phyloP scores from a whole-genome alignment of 768 basidiomycete species.

The Lentinus tigrinus region DNA sequence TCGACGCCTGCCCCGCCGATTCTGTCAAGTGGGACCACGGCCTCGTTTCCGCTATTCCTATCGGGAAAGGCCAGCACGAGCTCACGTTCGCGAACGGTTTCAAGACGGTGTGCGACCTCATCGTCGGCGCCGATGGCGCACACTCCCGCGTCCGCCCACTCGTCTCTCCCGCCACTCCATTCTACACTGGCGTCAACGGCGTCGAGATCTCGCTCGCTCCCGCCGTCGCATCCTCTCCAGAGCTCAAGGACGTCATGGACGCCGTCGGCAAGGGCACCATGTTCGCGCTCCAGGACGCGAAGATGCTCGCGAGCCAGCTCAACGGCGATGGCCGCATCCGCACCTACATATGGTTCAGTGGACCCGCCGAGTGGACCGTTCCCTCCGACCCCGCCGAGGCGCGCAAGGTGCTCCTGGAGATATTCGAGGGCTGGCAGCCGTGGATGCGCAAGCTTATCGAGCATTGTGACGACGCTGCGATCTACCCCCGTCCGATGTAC shows the following conservation, averaged over 20 bases:
- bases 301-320: constrained; percentile 31
- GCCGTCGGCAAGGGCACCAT: constrained; percentile 31
- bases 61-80: background rate
- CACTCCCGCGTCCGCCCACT: constrained; percentile 38
- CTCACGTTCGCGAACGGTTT: background rate
- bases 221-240: constrained; percentile 1
- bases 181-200: constrained; percentile 32
- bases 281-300: constrained; percentile 26
- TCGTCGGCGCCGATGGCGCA: constrained; percentile 42
- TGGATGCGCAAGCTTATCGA: constrained; percentile 11
- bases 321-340: constrained; percentile 28
- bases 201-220: constrained; percentile 23
- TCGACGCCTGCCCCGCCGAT: background rate
- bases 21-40: background rate
- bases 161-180: constrained; percentile 30
- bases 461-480: constrained; percentile 1
- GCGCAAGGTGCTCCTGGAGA: constrained; percentile 3
- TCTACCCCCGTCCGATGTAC: constrained; percentile 14
- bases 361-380: constrained; percentile 9
- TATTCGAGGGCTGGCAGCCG: constrained; percentile 9
- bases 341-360: constrained; percentile 9
- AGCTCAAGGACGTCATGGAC: background rate
- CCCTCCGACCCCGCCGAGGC: constrained; percentile 7
- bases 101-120: constrained; percentile 13
- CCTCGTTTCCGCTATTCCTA: background rate